Base-by-base conservation (phyloP, 176 grass and related monocot genomes). In the Phyllostachys edulis region DNA sequence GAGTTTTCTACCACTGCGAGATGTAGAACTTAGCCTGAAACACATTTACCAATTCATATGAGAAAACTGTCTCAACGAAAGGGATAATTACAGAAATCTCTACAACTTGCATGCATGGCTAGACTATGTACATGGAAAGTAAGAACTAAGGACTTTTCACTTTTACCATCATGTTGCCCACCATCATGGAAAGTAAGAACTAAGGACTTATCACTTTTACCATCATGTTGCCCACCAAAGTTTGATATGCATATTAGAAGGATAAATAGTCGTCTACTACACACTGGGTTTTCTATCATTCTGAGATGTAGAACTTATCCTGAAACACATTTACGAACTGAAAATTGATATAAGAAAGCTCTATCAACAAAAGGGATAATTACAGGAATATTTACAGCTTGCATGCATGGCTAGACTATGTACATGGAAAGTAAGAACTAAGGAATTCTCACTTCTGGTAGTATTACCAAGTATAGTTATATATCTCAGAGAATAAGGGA, bases 401-500 rank as follows among this genome's bases (percentile, higher is more conserved):
- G 4, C 5, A 41, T 51, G 23, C 38, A 36, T 13, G 44, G 16
- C 21, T 17, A 47, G 34, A 80, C 0, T 34, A 45, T 21, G 39
- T 26, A 9, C 47, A 77, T 67, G 13, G 73, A 26, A 78, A 65
- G 18, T 11, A 64, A 24, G 11, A 68, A 78, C 44, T 45, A 45
- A 45, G 44, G 44, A 45, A 10, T 45, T 45, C 10, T 45, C 44
- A 45, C 10, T 75, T 87, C 59, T 84, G 17, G 40, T 50, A 21
- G 17, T 65, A 68, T 38, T 63, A 29, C 21, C 16, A 52, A 40
- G 3, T 54, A 34, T 8, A 17, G 36, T 26, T 56, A 61, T 24
- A 73, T 10, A 67, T 50, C 20, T 50, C 20, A 56, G 10, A 81
- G 56, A 87, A 44, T 60, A 61, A 80, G 2, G 26, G 64, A 84